Percentiles rank a stretch among this genome's conserved stretches.
Evolutionary conservation across 1,284 basidiomycete species (phyloP).

Genomic region (Leccinum fallax): DNA sequence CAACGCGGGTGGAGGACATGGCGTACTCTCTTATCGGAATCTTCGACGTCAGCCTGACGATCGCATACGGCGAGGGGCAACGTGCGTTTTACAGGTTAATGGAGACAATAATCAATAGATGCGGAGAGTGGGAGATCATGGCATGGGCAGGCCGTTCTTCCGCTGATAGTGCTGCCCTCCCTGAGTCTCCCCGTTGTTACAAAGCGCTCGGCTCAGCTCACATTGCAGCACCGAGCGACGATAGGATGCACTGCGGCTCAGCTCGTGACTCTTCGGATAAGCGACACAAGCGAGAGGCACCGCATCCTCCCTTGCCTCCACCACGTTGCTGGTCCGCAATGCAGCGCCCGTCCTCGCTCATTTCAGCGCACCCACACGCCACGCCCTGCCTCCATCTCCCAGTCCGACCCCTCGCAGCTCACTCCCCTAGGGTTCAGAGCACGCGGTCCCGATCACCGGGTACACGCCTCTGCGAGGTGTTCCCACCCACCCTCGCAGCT

Average conservation of each 20-base stretch:
- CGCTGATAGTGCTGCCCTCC: constrained; percentile 32
- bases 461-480: background rate
- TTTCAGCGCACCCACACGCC: background rate
- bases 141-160: constrained; percentile 33
- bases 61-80: constrained; percentile 36
- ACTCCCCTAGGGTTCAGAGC: background rate
- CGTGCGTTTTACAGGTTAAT: constrained; percentile 35
- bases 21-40: constrained; percentile 36
- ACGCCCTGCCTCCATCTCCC: background rate
- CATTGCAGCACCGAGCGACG: background rate
- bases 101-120: constrained; percentile 32
- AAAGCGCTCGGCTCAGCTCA: constrained; percentile 16
- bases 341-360: background rate
- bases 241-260: background rate
- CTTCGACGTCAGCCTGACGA: constrained; percentile 35
- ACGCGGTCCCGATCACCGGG: background rate
- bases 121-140: constrained; percentile 38
- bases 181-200: constrained; percentile 34
- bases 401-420: background rate
- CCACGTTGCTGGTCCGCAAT: background rate
- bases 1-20: constrained; percentile 34
- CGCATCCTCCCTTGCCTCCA: background rate
- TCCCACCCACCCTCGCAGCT: background rate
- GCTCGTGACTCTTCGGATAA: background rate
- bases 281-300: background rate